Evolutionary conservation across 2,329 filamentous ascomycete species (phyloP).

Genomic region (Penicillium glabrum): DNA sequence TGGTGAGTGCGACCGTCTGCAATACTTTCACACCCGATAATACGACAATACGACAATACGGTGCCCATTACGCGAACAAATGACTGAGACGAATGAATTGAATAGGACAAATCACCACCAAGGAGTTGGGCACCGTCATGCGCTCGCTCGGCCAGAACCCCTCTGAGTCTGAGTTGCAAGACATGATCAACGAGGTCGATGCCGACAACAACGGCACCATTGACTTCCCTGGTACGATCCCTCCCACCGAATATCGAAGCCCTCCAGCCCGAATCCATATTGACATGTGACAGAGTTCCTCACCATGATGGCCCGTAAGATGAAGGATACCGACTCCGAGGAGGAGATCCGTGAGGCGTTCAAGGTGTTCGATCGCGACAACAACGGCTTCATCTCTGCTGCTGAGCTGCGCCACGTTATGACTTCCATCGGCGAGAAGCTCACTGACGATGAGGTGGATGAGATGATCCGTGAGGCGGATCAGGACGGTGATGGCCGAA

Average conservation of each 20-base stretch:
- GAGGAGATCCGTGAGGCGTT: constrained; percentile 88
- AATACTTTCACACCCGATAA: not conserved
- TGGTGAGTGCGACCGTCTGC: constrained; percentile 61
- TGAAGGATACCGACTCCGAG: constrained; percentile 91
- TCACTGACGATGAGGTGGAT: constrained; percentile 86
- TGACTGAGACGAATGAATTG: constrained; percentile 10
- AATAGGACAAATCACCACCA: constrained; percentile 84
- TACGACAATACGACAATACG: not conserved
- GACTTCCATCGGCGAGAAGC: constrained; percentile 89
- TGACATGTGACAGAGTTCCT: constrained; percentile 66
- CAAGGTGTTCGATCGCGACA: constrained; percentile 88
- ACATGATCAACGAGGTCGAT: constrained; percentile 94
- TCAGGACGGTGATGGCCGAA: constrained; percentile 84
- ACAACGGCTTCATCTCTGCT: constrained; percentile 88
- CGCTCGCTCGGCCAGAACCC: constrained; percentile 87
- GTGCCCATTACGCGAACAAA: not conserved
- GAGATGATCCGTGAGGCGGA: constrained; percentile 93
- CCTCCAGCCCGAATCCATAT: not conserved
- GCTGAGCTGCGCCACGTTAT: constrained; percentile 87
- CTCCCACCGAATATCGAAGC: not conserved
- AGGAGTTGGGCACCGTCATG: constrained; percentile 88
- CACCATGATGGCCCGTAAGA: constrained; percentile 92
- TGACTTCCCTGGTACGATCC: constrained; percentile 75
- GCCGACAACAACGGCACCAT: constrained; percentile 92
- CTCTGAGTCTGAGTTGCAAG: constrained; percentile 84